Percentiles rank a stretch among this genome's conserved stretches.
phyloP scores from a whole-genome alignment of 257 asterid genomes.

The Mitragyna speciosa region DNA sequence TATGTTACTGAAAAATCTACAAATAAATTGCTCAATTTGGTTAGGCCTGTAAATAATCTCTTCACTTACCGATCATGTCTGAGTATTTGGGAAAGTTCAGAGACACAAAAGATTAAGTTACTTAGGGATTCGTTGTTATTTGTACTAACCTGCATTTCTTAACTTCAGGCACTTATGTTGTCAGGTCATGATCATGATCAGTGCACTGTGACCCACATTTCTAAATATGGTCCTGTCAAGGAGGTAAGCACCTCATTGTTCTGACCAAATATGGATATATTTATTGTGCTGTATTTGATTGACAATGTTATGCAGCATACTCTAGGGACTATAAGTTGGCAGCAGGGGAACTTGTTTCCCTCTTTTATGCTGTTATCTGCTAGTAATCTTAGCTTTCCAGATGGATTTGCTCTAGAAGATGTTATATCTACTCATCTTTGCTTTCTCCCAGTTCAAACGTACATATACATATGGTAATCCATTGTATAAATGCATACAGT shows the following conservation, averaged over 20 bases:
- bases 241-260: constrained; percentile 54
- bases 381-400: constrained; percentile 39
- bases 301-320: constrained; percentile 68
- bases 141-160: constrained; percentile 24
- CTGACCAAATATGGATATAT: constrained; percentile 3
- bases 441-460: constrained; percentile 83
- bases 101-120: neutral
- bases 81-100: constrained; percentile 7
- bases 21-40: constrained; percentile 51
- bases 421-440: constrained; percentile 60
- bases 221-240: constrained; percentile 51
- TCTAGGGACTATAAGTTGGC: constrained; percentile 98
- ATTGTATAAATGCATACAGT: neutral
- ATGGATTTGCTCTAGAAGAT: constrained; percentile 37
- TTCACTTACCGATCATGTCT: constrained; percentile 25
- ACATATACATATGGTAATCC: constrained; percentile 76
- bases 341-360: constrained; percentile 89
- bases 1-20: constrained; percentile 60
- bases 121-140: neutral
- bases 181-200: constrained; percentile 99
- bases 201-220: constrained; percentile 65
- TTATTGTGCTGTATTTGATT: constrained; percentile 29
- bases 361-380: constrained; percentile 91
- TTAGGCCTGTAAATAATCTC: constrained; percentile 68
- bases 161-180: constrained; percentile 65